Evolutionary conservation across 73 alveolate genomes (phyloP).

Genomic region (Symbiodinium pilosum): DNA sequence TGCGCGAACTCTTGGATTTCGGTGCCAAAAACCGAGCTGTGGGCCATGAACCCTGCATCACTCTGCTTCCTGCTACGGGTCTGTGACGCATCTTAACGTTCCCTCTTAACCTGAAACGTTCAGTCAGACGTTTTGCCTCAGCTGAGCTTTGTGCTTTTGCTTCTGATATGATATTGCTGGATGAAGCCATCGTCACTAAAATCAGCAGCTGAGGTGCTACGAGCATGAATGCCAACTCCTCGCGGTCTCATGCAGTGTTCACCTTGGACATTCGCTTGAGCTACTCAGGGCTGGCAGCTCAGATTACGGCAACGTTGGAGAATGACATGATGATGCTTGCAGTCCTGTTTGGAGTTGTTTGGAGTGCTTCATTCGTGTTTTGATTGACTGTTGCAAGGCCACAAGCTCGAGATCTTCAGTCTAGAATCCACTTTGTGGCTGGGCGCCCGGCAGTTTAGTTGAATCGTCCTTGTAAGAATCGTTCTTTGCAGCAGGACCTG

Average conservation of each 20-base stretch:
- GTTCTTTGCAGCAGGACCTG: slow-evolving; percentile 95
- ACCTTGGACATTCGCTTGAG: slow-evolving; percentile 86
- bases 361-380: too few relatives aligned
- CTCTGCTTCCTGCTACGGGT: background rate
- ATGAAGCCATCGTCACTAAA: too few relatives aligned
- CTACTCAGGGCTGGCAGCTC: slow-evolving; percentile 49
- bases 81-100: background rate
- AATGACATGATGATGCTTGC: background rate
- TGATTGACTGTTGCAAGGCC: slow-evolving; percentile 15
- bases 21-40: slow-evolving; percentile 88
- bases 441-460: too few relatives aligned
- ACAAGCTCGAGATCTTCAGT: slow-evolving; percentile 60
- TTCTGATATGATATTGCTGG: too few relatives aligned
- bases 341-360: too few relatives aligned
- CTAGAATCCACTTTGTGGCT: slow-evolving; percentile 80
- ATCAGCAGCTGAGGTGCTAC: slow-evolving; percentile 92
- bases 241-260: slow-evolving; percentile 91
- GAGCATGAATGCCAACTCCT: slow-evolving; percentile 82
- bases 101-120: too few relatives aligned
- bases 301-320: background rate
- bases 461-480: too few relatives aligned
- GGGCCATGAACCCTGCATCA: background rate
- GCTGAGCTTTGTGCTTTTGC: too few relatives aligned
- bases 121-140: too few relatives aligned
- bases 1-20: slow-evolving; percentile 65